Percentiles rank a stretch among this genome's conserved stretches.
These are phyloP conservation scores for Colletotrichum nymphaeae DNA, from an alignment of 2,329 filamentous ascomycete genomes.

Conservation along the genomic window DNA sequence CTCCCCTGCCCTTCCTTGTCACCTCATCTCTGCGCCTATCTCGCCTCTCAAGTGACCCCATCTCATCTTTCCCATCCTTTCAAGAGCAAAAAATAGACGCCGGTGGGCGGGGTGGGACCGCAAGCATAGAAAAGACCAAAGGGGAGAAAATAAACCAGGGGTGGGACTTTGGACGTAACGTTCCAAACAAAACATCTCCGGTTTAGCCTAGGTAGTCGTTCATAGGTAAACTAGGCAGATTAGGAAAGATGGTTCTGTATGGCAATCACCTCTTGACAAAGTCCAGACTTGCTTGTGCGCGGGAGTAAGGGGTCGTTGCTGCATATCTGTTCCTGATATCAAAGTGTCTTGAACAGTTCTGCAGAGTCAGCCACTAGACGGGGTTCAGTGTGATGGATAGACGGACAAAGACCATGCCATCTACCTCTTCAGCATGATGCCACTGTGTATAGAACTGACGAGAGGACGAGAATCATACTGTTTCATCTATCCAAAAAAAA, in stretches of 20 bases:
- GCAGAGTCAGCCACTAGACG: not conserved
- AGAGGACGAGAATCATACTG: not conserved
- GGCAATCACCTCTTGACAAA: not conserved
- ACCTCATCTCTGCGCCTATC: not conserved
- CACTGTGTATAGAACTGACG: not conserved
- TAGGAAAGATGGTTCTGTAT: not conserved
- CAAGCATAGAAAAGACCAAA: no score
- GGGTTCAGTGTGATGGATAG: not conserved
- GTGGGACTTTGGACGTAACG: not conserved
- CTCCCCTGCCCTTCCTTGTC: not conserved
- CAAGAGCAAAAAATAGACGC: not conserved
- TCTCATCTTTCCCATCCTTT: not conserved
- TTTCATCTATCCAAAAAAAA: not conserved
- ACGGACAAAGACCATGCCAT: not conserved
- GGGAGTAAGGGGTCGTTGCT: not conserved
- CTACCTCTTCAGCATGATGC: not conserved
- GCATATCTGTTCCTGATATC: not conserved
- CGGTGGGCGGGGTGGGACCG: not conserved
- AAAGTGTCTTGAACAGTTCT: not conserved
- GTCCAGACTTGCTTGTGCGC: not conserved
- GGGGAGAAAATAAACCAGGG: not conserved
- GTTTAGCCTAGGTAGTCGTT: not conserved
- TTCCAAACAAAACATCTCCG: not conserved
- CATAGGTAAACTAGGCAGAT: no score
- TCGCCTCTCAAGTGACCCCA: not conserved